These are phyloP conservation scores for Ophiostoma montium DNA, from an alignment of 2,329 filamentous ascomycete species.

Conservation along the genomic window DNA sequence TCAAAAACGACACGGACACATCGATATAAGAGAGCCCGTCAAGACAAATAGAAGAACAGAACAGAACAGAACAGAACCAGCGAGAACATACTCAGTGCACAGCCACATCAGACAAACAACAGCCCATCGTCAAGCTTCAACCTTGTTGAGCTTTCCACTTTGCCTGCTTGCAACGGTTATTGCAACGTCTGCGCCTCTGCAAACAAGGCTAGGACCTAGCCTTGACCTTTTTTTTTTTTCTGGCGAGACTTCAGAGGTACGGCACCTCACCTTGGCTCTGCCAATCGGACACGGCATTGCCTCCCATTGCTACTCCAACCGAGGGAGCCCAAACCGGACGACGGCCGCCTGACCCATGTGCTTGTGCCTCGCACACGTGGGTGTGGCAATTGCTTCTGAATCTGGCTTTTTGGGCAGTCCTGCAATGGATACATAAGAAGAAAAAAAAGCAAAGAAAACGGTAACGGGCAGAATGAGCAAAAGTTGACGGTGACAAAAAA, in stretches of 20 bases:
- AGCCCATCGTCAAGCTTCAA: background rate
- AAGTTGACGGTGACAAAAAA: background rate
- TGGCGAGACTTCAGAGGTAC: background rate
- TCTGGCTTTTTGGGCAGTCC: background rate
- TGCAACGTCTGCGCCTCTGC: background rate
- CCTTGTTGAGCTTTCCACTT: background rate
- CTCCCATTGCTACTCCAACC: background rate
- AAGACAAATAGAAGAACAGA: background rate
- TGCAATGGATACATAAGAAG: slow-evolving; percentile 5
- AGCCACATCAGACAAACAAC: background rate
- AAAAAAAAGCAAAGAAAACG: background rate
- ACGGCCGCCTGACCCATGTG: background rate
- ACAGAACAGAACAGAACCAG: background rate
- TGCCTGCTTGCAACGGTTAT: background rate
- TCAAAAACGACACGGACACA: background rate
- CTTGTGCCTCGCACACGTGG: background rate
- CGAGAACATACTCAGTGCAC: background rate
- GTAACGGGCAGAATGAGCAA: background rate
- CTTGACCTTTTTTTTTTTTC: background rate
- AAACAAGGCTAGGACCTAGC: background rate
- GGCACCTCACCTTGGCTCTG: background rate
- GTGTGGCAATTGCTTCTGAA: background rate
- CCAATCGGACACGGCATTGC: background rate
- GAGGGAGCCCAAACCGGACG: background rate
- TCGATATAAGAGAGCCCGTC: background rate